Percentiles rank a stretch among this genome's conserved stretches.
phyloP scores from a whole-genome alignment of 1,139 yeast genomes.

The Barnettozyma hawaiiensis region DNA sequence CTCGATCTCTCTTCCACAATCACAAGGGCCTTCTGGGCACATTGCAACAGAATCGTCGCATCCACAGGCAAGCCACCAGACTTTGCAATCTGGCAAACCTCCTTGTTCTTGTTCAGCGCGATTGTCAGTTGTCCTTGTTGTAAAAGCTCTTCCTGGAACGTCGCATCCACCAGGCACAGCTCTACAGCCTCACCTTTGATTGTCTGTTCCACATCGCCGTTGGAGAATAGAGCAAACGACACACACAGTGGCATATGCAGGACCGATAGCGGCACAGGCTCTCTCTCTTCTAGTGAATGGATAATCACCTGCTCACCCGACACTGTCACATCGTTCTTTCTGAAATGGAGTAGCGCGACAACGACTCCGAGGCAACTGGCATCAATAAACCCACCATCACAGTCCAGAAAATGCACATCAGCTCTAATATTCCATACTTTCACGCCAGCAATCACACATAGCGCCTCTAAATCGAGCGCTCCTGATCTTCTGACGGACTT shows the following conservation, averaged over 20 bases:
- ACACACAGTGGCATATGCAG: slow-evolving; percentile 88
- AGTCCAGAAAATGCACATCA: slow-evolving; percentile 81
- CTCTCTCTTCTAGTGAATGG: slow-evolving; percentile 70
- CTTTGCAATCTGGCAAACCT: slow-evolving; percentile 81
- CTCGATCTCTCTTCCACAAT: slow-evolving; percentile 63
- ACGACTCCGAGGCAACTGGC: slow-evolving; percentile 88
- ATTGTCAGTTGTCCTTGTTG: slow-evolving; percentile 79
- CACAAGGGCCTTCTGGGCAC: slow-evolving; percentile 60
- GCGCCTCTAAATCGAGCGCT: slow-evolving; percentile 82
- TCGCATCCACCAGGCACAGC: slow-evolving; percentile 70
- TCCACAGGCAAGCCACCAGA: slow-evolving; percentile 90
- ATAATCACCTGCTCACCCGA: slow-evolving; percentile 65
- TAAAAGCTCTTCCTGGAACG: slow-evolving; percentile 67
- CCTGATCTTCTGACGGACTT: slow-evolving; percentile 87
- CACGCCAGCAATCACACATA: slow-evolving; percentile 87
- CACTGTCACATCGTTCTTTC: slow-evolving; percentile 77
- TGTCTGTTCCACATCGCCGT: slow-evolving; percentile 56
- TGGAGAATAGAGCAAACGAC: slow-evolving; percentile 81
- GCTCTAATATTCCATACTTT: slow-evolving; percentile 90
- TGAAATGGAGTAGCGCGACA: slow-evolving; percentile 77
- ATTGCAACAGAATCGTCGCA: slow-evolving; percentile 60
- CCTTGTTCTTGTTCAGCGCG: slow-evolving; percentile 84
- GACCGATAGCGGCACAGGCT: slow-evolving; percentile 80
- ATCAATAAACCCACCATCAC: slow-evolving; percentile 90
- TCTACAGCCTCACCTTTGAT: slow-evolving; percentile 63